Evolutionary conservation across 1,284 basidiomycete species (phyloP).

Genomic region (Trametes versicolor): DNA sequence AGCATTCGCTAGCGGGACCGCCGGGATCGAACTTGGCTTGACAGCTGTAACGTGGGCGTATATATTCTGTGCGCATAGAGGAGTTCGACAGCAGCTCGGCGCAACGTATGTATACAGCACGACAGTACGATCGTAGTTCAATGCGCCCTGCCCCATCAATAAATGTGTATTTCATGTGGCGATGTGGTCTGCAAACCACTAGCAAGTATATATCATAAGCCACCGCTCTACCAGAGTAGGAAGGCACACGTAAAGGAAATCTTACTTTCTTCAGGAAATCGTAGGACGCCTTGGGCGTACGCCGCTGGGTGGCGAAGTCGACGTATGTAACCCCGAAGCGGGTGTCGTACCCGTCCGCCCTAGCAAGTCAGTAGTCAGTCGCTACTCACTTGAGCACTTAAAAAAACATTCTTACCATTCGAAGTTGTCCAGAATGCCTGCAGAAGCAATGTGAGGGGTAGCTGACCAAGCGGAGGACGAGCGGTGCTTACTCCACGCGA

Average conservation of each 20-base stretch:
- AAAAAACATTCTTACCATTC: conserved; percentile 60
- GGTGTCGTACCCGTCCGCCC: conserved; percentile 70
- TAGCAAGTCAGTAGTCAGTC: conserved; percentile 21
- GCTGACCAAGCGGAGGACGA: background rate
- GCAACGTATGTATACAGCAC: no score
- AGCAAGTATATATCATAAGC: background rate
- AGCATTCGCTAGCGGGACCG: conserved; percentile 1
- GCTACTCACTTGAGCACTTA: background rate
- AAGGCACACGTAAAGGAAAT: background rate
- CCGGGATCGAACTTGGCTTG: background rate
- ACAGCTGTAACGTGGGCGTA: background rate
- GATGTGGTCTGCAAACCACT: conserved; percentile 32
- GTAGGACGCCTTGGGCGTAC: conserved; percentile 73
- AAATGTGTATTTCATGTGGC: background rate
- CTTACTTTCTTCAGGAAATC: conserved; percentile 55
- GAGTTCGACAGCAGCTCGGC: background rate
- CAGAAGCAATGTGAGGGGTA: background rate
- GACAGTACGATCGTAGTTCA: background rate
- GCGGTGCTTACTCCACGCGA: conserved; percentile 67
- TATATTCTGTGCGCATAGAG: background rate
- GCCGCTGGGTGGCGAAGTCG: conserved; percentile 73
- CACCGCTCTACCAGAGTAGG: background rate
- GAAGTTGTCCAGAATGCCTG: conserved; percentile 77
- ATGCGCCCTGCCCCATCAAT: background rate
- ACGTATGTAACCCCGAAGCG: conserved; percentile 75